phyloP scores from a whole-genome alignment of 2,329 filamentous ascomycete species.

The Fusarium lateritium region DNA sequence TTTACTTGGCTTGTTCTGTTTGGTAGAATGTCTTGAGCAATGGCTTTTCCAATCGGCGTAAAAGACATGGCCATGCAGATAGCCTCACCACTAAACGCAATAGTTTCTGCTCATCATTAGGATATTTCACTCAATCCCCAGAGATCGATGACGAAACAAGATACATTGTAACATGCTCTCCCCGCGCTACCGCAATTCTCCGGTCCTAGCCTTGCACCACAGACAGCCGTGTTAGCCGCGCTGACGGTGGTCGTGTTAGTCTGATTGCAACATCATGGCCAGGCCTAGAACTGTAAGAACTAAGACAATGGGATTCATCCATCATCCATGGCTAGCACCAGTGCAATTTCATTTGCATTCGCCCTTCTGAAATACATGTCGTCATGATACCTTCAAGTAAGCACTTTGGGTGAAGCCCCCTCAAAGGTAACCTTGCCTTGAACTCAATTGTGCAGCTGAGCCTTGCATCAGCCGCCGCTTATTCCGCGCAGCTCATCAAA shows the following conservation, averaged over 20 bases:
- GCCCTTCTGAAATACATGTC: slow-evolving; percentile 17
- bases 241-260: slow-evolving; percentile 9
- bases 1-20: neutral
- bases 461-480: neutral
- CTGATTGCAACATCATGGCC: slow-evolving; percentile 6
- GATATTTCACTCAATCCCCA: neutral
- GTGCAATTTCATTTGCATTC: slow-evolving; percentile 11
- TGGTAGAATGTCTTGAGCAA: neutral
- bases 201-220: slow-evolving; percentile 7
- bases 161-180: slow-evolving; percentile 18
- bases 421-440: slow-evolving; percentile 8
- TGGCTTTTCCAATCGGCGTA: neutral
- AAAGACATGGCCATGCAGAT: neutral
- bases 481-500: neutral
- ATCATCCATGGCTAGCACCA: neutral
- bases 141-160: slow-evolving; percentile 11
- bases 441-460: slow-evolving; percentile 32
- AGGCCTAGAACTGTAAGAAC: slow-evolving; percentile 20
- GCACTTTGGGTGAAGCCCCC: neutral
- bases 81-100: neutral
- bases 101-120: neutral
- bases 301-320: slow-evolving; percentile 2
- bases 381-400: slow-evolving; percentile 27
- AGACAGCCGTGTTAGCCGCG: slow-evolving; percentile 33
- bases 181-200: slow-evolving; percentile 17